Percentiles rank a stretch among this genome's conserved stretches.
These are phyloP conservation scores for Candolleomyces aberdarensis DNA, from an alignment of 768 basidiomycete species.

Conservation along the genomic window DNA sequence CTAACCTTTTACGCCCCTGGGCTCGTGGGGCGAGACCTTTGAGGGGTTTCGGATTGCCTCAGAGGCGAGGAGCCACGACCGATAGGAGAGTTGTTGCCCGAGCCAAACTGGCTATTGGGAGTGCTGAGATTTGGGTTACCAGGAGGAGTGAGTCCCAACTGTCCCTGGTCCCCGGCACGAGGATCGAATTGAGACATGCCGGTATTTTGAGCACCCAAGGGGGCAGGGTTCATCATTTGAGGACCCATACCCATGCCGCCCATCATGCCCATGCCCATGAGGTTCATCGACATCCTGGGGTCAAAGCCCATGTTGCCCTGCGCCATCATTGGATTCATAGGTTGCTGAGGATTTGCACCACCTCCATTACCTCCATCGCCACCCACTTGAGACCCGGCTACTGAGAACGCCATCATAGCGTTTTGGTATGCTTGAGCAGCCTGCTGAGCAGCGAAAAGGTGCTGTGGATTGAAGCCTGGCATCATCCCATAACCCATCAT, in stretches of 20 bases:
- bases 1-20: neutral
- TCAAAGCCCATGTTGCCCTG: conserved; percentile 49
- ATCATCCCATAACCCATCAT: conserved; percentile 62
- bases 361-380: conserved; percentile 48
- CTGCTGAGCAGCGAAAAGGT: conserved; percentile 84
- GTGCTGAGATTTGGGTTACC: neutral
- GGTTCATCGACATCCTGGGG: conserved; percentile 80
- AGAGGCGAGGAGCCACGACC: neutral
- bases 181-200: neutral
- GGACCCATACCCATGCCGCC: conserved; percentile 10
- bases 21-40: neutral
- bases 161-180: neutral
- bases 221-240: neutral
- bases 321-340: conserved; percentile 55
- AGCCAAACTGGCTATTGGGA: neutral
- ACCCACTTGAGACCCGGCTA: conserved; percentile 70
- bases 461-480: conserved; percentile 61
- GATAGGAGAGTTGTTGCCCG: neutral
- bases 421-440: conserved; percentile 87
- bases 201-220: neutral
- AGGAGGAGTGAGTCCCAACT: neutral
- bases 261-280: conserved; percentile 56
- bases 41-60: neutral
- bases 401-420: conserved; percentile 80
- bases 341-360: conserved; percentile 33